Conservation (phyloP, 176 grass and related monocot genomes). For the Rhynchospora tenuis region DNA sequence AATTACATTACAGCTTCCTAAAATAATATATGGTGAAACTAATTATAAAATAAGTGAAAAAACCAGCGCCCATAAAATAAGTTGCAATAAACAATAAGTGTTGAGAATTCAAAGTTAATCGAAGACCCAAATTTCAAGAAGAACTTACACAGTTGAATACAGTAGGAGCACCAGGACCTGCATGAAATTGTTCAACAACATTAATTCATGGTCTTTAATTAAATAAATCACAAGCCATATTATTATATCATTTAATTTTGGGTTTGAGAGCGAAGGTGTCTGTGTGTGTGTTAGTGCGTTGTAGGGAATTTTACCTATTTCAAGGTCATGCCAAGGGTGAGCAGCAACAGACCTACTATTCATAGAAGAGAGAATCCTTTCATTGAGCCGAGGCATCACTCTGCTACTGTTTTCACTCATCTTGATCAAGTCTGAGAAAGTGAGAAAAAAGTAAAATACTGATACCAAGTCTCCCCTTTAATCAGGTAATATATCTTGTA, state of each 20-base stretch:
- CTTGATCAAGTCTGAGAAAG: not conserved
- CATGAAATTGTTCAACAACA: slow-evolving; percentile 4
- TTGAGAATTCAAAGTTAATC: not conserved
- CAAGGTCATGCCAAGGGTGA: slow-evolving; percentile 39
- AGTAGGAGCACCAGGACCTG: slow-evolving; percentile 34
- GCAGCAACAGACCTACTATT: slow-evolving; percentile 22
- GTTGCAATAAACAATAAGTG: not conserved
- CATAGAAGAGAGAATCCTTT: slow-evolving; percentile 38
- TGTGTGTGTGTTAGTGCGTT: no score
- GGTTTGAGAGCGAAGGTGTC: no score
- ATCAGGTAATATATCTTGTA: not conserved
- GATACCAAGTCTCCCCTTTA: not conserved
- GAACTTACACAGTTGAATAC: slow-evolving; percentile 46
- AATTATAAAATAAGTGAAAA: no score
- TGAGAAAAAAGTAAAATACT: not conserved
- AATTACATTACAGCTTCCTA: not conserved
- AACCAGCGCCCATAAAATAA: not conserved
- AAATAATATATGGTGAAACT: no score
- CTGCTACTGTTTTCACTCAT: slow-evolving; percentile 20
- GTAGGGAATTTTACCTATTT: slow-evolving; percentile 40
- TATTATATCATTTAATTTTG: no score
- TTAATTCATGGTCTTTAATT: not conserved
- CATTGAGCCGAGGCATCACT: slow-evolving; percentile 26
- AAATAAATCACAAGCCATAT: no score
- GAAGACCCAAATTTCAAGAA: not conserved